Evolutionary conservation across 1,284 basidiomycete genomes (phyloP).

Genomic region (Malassezia globosa): DNA sequence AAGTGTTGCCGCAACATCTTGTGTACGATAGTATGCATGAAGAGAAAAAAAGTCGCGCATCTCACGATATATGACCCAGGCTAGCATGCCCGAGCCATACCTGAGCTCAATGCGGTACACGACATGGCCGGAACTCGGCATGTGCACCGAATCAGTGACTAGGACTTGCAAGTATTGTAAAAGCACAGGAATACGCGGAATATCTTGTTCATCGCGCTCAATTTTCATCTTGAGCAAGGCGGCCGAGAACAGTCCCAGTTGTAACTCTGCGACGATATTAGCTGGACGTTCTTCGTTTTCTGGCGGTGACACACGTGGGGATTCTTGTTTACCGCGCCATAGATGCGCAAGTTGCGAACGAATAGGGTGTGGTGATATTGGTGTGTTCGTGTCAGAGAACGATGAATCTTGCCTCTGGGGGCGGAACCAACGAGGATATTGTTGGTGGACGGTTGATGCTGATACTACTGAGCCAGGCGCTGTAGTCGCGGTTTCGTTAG

Average conservation of each 20-base stretch:
- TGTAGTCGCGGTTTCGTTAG: too few relatives aligned
- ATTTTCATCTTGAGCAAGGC: constrained; percentile 65
- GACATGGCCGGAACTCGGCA: constrained; percentile 60
- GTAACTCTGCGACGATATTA: constrained; percentile 8
- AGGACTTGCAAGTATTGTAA: constrained; percentile 74
- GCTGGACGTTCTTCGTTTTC: too few relatives aligned
- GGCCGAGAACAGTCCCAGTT: constrained; percentile 20
- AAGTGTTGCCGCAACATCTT: constrained; percentile 48
- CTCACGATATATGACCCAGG: constrained; percentile 90
- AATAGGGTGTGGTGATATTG: too few relatives aligned
- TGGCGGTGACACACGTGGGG: too few relatives aligned
- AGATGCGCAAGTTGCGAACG: too few relatives aligned
- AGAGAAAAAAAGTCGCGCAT: constrained; percentile 81
- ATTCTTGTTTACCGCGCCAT: too few relatives aligned
- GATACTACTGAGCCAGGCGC: too few relatives aligned
- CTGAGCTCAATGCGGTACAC: constrained; percentile 90
- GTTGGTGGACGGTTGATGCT: too few relatives aligned
- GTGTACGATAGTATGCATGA: constrained; percentile 79
- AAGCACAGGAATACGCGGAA: constrained; percentile 71
- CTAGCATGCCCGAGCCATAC: constrained; percentile 81
- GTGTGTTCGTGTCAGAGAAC: too few relatives aligned
- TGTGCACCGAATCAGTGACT: constrained; percentile 73
- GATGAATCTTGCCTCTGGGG: too few relatives aligned
- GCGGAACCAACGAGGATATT: too few relatives aligned
- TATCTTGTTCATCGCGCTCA: constrained; percentile 76